Base-by-base conservation (phyloP, 2,329 filamentous ascomycete species). In the Hymenotorrendiella dingleyae region DNA sequence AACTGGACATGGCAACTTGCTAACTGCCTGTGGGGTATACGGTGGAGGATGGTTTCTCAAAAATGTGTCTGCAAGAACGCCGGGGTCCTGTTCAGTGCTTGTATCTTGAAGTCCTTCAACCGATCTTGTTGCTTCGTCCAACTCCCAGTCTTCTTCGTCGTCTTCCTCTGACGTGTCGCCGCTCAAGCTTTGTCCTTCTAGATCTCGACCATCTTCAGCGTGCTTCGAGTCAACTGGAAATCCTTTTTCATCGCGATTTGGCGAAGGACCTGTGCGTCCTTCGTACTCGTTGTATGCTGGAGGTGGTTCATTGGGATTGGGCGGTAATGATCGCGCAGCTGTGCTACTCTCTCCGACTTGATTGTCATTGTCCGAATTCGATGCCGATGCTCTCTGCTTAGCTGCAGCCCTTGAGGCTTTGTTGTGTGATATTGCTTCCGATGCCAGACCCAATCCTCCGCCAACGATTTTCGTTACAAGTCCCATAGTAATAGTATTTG, bases 1-100 rank as follows among this genome's bases (percentile, higher is more conserved):
- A 4, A 34, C 30, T 0, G 72, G 71, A 36, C 64, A 62, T n/a
- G 64, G 59, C 2, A 71, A 54, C 20, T 36, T 47, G 14, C 2
- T 19, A 4, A 19, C 17, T 8, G 27, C 17, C 4, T 4, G 19
- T 10, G 11, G 20, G 3, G 42, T 38, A 41, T 50, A 47, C 14
- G 48, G 48, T 6, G 48, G 49, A 9, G 53, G 55, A 41, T 54
- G 47, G 12, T 33, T 46, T 6, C 37, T 14, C 20, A 55, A 29
- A 24, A 58, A 55, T 2, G 17, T 34, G 48, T 53, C 47, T 22
- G 40, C 43, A 5, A 57, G 23, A 23, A 36, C 26, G 10, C 44
- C 40, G 0, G 40, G 16, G 35, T 51, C 42, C 37, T 43, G 40
- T 3, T 17, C 20, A 35, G 41, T 14, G 5, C 27, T 30, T 6